Conservation (phyloP, 2,329 filamentous ascomycete genomes). For the Dactylellina leptospora region DNA sequence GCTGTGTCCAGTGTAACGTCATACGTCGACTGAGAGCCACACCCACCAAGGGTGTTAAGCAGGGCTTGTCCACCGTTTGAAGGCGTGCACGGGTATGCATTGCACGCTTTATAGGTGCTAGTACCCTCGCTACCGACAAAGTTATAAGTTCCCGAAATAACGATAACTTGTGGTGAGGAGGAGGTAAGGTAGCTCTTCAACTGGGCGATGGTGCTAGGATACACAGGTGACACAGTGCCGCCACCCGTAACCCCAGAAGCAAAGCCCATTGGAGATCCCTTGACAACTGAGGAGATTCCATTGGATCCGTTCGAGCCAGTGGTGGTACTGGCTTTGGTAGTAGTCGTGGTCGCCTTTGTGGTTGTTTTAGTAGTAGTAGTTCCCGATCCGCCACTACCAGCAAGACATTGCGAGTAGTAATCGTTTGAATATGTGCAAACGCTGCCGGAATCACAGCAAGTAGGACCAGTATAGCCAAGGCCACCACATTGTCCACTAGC, state of each 20-base stretch:
- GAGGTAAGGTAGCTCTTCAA: conserved; percentile 59
- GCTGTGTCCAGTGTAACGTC: conserved; percentile 69
- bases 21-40: conserved; percentile 69
- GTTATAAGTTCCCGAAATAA: conserved; percentile 62
- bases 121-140: conserved; percentile 68
- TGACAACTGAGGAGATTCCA: conserved; percentile 6
- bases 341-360: background rate
- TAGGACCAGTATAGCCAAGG: conserved; percentile 59
- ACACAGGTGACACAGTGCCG: conserved; percentile 66
- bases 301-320: background rate
- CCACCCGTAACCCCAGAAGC: conserved; percentile 68
- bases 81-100: conserved; percentile 62
- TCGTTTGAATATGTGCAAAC: conserved; percentile 60
- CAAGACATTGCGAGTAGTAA: conserved; percentile 63
- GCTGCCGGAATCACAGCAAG: conserved; percentile 62
- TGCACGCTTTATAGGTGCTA: conserved; percentile 66
- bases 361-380: conserved; percentile 11
- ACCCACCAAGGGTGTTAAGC: conserved; percentile 66
- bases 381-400: conserved; percentile 47
- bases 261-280: conserved; percentile 32
- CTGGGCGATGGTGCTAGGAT: conserved; percentile 67
- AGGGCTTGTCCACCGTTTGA: conserved; percentile 19
- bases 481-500: conserved; percentile 17
- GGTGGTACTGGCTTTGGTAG: background rate
- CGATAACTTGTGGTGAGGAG: conserved; percentile 54